Evolutionary conservation across 2,329 filamentous ascomycete genomes (phyloP), one percentile per base, ranked within the genome.

Genomic region (Penicillium sp.): DNA sequence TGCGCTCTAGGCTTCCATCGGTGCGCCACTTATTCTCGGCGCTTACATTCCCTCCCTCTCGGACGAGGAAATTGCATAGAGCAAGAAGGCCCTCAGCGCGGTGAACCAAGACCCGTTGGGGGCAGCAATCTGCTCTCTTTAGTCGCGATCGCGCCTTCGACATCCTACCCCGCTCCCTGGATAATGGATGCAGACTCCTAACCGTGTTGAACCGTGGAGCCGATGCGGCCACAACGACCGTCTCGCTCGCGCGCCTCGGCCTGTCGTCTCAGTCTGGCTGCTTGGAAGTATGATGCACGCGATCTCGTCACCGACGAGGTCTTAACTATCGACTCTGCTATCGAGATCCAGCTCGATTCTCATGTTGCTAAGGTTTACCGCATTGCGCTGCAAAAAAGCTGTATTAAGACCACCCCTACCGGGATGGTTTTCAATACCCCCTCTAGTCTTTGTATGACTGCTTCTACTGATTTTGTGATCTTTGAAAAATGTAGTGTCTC

Each of bases 381-480:
- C 40, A 68, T 82, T 35, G 73, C 75, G 6, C 61, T 69, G n/a
- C 67, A 70, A 3, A 42, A 56, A 6, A 63, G 66, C 19, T 69
- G 56, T 37, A 61, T 62, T 19, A 61, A 62, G 21, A 64, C 72
- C 10, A 73, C 71, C 9, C 78, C 80, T 0, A 82, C 79, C 0
- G 81, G 80, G 5, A 74, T 79, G 63, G 76, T 82, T 81, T 81
- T 82, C 67, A 81, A 82, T 62, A 81, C 80, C 0, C 76, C 73
- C 23, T 79, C 78, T 2, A 67, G 76, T 10, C 73, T 74, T 31
- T 80, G 78, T 58, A 67, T 82, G 35, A 77, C 77, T 5, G 75
- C 73, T 6, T 50, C 45, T 1, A 58, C 64, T 2, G 64, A 65
- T 8, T 25, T 37, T 27, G 63, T 79, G 6, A 63, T 35, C 0